Evolutionary conservation across 345 rosid species (phyloP).

Genomic region (Eucalyptus viminalis): DNA sequence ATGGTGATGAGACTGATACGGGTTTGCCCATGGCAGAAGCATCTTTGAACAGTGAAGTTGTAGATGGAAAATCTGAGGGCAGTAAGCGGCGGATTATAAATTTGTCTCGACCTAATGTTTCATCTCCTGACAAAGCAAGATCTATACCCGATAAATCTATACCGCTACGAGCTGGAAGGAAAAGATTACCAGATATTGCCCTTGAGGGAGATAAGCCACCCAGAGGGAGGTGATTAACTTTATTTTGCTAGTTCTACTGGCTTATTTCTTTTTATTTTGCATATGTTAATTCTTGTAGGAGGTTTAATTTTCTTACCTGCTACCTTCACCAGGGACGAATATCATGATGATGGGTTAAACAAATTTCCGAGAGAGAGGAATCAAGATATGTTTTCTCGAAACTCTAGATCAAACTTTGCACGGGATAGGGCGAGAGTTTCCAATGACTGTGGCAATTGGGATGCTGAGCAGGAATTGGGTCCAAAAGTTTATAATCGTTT

Average conservation of each 20-base stretch:
- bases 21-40: slow-evolving; percentile 20
- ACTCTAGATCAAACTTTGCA: slow-evolving; percentile 35
- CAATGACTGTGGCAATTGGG: slow-evolving; percentile 32
- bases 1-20: slow-evolving; percentile 19
- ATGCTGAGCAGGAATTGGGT: slow-evolving; percentile 29
- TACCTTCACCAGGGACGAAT: slow-evolving; percentile 35
- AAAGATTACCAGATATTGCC: slow-evolving; percentile 42
- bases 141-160: slow-evolving; percentile 30
- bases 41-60: slow-evolving; percentile 19
- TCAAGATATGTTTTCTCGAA: slow-evolving; percentile 34
- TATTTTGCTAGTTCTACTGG: background rate
- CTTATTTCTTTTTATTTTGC: background rate
- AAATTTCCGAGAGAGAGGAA: slow-evolving; percentile 43
- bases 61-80: slow-evolving; percentile 28
- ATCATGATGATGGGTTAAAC: slow-evolving; percentile 14
- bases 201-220: slow-evolving; percentile 31
- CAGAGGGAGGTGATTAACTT: slow-evolving; percentile 74
- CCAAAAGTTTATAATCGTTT: slow-evolving; percentile 21
- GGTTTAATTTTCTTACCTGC: background rate
- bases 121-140: slow-evolving; percentile 34
- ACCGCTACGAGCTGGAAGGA: slow-evolving; percentile 32
- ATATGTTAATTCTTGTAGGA: background rate
- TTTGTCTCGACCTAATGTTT: slow-evolving; percentile 27
- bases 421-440: slow-evolving; percentile 60
- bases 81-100: slow-evolving; percentile 48